phyloP scores from a whole-genome alignment of 129 eudicot species.

The Oenanthe sinensis region DNA sequence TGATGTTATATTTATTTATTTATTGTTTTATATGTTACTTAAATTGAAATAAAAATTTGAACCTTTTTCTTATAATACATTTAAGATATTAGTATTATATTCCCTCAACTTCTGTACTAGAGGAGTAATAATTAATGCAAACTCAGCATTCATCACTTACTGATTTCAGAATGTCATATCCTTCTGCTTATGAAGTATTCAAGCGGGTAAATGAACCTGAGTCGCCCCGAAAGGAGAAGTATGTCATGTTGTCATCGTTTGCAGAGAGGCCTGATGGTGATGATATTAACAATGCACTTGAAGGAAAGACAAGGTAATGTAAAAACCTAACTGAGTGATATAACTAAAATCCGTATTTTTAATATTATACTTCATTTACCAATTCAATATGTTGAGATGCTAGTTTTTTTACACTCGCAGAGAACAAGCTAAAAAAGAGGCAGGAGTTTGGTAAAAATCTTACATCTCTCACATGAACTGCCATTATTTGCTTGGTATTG shows the following conservation, averaged over 20 bases:
- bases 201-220: slow-evolving; percentile 60
- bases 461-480: neutral
- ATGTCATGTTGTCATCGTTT: slow-evolving; percentile 59
- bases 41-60: neutral
- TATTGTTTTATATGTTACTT: neutral
- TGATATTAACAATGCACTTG: slow-evolving; percentile 80
- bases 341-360: neutral
- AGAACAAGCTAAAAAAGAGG: slow-evolving; percentile 41
- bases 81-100: neutral
- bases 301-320: slow-evolving; percentile 69
- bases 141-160: neutral
- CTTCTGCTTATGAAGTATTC: slow-evolving; percentile 68
- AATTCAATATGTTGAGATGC: neutral
- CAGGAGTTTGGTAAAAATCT: slow-evolving; percentile 73
- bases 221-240: slow-evolving; percentile 65
- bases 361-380: neutral
- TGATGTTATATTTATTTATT: neutral
- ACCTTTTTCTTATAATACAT: neutral
- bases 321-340: neutral
- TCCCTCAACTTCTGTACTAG: neutral
- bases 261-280: slow-evolving; percentile 58
- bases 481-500: slow-evolving; percentile 3
- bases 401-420: slow-evolving; percentile 30
- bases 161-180: slow-evolving; percentile 72
- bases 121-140: neutral